Conservation (phyloP, 306 rosid species). For the Quercus variabilis region DNA sequence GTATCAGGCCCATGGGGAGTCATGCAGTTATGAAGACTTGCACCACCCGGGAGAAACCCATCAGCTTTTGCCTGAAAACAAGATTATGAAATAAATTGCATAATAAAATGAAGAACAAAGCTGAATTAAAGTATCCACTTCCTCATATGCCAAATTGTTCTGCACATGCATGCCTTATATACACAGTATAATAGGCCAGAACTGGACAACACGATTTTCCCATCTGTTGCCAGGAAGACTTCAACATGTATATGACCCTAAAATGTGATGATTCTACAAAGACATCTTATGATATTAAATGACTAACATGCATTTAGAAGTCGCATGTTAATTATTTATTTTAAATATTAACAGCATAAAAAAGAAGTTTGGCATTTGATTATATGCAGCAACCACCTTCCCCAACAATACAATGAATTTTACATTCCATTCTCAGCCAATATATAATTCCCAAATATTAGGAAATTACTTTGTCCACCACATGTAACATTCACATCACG, state of each 20-base stretch:
- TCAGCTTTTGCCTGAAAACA: conserved; percentile 80
- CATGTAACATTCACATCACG: background rate
- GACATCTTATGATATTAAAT: background rate
- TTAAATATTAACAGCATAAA: background rate
- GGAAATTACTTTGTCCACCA: background rate
- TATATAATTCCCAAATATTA: background rate
- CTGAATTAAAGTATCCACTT: background rate
- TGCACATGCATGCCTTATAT: too few relatives aligned
- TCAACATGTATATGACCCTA: background rate
- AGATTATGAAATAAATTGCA: background rate
- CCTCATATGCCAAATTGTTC: background rate
- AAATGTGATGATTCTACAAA: background rate
- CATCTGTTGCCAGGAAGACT: background rate
- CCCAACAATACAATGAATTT: background rate
- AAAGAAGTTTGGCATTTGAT: background rate
- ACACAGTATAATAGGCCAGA: background rate
- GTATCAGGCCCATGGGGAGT: conserved; percentile 99
- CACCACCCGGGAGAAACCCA: conserved; percentile 88
- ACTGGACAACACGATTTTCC: background rate
- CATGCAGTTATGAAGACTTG: conserved; percentile 97
- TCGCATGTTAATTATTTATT: background rate
- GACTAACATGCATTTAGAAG: background rate
- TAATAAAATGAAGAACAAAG: background rate
- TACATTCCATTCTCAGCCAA: background rate
- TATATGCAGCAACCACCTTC: background rate